Evolutionary conservation across 208 protist genomes (phyloP).

Genomic region (Leishmania gerbilli): DNA sequence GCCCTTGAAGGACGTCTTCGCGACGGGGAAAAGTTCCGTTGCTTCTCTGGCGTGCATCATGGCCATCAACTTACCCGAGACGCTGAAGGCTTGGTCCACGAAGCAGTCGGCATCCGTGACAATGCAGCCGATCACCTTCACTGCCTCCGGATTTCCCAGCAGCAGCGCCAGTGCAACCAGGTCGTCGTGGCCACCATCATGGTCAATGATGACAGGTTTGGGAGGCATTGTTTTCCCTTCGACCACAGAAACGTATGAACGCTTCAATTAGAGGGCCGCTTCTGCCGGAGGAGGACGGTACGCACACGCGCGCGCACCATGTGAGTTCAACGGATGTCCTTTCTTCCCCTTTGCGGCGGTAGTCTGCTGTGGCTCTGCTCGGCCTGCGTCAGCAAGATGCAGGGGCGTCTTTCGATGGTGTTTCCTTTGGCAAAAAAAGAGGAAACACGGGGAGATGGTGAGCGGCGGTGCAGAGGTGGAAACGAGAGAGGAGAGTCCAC

Average conservation of each 20-base stretch:
- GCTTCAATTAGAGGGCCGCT: background rate
- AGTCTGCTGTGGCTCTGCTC: background rate
- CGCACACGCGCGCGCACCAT: too few relatives aligned
- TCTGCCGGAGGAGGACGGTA: background rate
- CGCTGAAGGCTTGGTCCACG: slow-evolving; percentile 69
- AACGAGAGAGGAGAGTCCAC: background rate
- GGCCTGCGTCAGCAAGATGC: background rate
- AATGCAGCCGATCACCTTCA: slow-evolving; percentile 80
- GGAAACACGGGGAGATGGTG: too few relatives aligned
- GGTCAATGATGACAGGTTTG: slow-evolving; percentile 83
- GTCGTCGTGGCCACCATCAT: slow-evolving; percentile 89
- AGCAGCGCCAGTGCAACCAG: slow-evolving; percentile 78
- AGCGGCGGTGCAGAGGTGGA: background rate
- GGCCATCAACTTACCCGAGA: slow-evolving; percentile 81
- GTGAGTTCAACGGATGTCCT: background rate
- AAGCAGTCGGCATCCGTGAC: slow-evolving; percentile 89
- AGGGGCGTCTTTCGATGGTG: background rate
- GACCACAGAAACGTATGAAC: background rate
- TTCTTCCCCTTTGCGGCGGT: background rate
- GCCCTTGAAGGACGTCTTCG: slow-evolving; percentile 62
- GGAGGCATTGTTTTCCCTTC: slow-evolving; percentile 10
- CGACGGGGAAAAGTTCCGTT: slow-evolving; percentile 69
- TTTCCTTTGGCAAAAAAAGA: background rate
- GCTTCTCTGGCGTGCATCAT: slow-evolving; percentile 55
- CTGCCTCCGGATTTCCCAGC: slow-evolving; percentile 68